Conservation (phyloP, 148 eudicot genomes). For the Suaeda aralocaspica region DNA sequence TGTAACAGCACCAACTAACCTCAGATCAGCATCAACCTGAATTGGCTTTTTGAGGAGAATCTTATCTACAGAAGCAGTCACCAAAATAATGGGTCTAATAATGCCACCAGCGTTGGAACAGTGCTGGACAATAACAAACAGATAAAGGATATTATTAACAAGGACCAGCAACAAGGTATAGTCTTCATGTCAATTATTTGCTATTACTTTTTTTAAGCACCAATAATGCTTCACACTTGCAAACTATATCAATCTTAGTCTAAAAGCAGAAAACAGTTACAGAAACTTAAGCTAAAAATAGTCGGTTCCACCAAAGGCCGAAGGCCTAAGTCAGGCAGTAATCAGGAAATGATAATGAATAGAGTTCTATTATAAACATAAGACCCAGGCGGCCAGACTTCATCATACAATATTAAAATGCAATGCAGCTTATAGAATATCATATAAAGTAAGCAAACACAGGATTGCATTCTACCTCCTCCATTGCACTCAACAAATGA, state of each 20-base stretch:
- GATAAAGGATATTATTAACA: background rate
- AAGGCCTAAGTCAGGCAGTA: background rate
- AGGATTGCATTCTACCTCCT: too few relatives aligned
- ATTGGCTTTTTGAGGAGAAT: constrained; percentile 82
- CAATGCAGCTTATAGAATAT: too few relatives aligned
- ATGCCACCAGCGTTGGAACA: constrained; percentile 49
- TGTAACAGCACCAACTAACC: constrained; percentile 74
- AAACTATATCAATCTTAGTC: background rate
- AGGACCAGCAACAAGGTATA: background rate
- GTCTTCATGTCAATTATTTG: background rate
- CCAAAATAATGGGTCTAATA: constrained; percentile 57
- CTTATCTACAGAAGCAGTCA: constrained; percentile 94
- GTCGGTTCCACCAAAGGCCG: background rate
- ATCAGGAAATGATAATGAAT: too few relatives aligned
- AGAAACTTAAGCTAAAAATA: background rate
- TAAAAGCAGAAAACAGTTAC: background rate
- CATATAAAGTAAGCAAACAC: too few relatives aligned
- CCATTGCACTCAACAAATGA: too few relatives aligned
- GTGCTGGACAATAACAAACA: constrained; percentile 45
- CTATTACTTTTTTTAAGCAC: background rate
- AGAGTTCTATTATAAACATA: too few relatives aligned
- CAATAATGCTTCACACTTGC: background rate
- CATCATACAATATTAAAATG: too few relatives aligned
- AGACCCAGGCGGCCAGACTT: too few relatives aligned
- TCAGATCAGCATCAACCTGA: constrained; percentile 58